Conservation (phyloP, 2,329 filamentous ascomycete genomes). For the Sclerotinia glacialis region DNA sequence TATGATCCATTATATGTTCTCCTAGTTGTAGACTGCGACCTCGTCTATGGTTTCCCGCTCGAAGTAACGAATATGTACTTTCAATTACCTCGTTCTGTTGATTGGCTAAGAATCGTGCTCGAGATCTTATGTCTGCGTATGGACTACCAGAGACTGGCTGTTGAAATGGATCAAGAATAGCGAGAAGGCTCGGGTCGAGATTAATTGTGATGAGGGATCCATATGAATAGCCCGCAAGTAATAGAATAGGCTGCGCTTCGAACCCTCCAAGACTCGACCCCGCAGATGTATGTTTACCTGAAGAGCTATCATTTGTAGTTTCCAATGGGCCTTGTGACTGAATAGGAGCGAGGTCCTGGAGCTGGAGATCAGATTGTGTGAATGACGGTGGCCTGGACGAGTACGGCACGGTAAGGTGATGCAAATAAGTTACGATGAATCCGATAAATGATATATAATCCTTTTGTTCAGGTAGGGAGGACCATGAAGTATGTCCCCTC, state of each 20-base stretch:
- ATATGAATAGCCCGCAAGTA: constrained; percentile 86
- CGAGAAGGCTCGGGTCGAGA: constrained; percentile 55
- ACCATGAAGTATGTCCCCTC: constrained; percentile 81
- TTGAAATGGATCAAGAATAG: constrained; percentile 53
- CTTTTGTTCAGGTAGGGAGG: constrained; percentile 70
- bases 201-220: constrained; percentile 78
- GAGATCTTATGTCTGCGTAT: constrained; percentile 65
- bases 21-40: constrained; percentile 27
- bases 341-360: constrained; percentile 31
- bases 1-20: constrained; percentile 27
- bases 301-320: constrained; percentile 18
- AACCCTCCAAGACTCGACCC: background rate
- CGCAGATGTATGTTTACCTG: background rate
- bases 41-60: constrained; percentile 21
- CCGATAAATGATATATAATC: constrained; percentile 84
- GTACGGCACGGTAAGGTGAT: constrained; percentile 41
- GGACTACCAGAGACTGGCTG: constrained; percentile 55
- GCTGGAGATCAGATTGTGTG: constrained; percentile 26
- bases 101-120: constrained; percentile 65
- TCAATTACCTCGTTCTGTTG: constrained; percentile 49
- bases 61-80: constrained; percentile 26
- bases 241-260: constrained; percentile 40
- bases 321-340: constrained; percentile 32
- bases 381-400: constrained; percentile 22
- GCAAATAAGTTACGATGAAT: constrained; percentile 73